Conservation (phyloP, 306 rosid species). For the Castanea sativa region DNA sequence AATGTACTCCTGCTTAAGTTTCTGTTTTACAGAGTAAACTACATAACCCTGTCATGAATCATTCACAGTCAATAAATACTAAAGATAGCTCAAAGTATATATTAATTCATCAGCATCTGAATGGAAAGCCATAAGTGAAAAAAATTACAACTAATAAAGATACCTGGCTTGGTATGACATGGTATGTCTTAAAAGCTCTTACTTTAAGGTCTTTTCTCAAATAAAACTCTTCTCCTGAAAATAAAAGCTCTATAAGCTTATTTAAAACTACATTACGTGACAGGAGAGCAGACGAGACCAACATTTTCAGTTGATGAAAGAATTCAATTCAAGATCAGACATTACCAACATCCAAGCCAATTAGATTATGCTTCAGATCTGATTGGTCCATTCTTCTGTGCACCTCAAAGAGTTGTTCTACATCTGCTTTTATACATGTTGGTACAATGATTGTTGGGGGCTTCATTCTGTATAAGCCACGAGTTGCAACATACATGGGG, state of each 20-base stretch:
- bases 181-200: conserved; percentile 83
- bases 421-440: conserved; percentile 62
- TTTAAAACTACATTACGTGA: neutral
- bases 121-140: conserved; percentile 10
- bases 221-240: conserved; percentile 74
- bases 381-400: conserved; percentile 90
- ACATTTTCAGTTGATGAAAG: conserved; percentile 3
- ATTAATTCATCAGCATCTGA: neutral
- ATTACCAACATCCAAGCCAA: conserved; percentile 90
- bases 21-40: conserved; percentile 67
- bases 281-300: conserved; percentile 5
- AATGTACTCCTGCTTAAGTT: conserved; percentile 65
- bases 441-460: conserved; percentile 89
- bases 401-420: conserved; percentile 74
- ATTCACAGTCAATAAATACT: conserved; percentile 10
- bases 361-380: conserved; percentile 65
- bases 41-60: conserved; percentile 72
- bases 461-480: conserved; percentile 80
- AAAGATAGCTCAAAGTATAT: neutral
- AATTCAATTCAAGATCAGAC: conserved; percentile 21
- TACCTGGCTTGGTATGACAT: conserved; percentile 91
- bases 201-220: conserved; percentile 78
- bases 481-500: conserved; percentile 91
- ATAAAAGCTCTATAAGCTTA: conserved; percentile 8
- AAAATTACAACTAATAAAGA: neutral